Base-by-base conservation (phyloP, 306 rosid genomes). In the Lathyrus sativus region DNA sequence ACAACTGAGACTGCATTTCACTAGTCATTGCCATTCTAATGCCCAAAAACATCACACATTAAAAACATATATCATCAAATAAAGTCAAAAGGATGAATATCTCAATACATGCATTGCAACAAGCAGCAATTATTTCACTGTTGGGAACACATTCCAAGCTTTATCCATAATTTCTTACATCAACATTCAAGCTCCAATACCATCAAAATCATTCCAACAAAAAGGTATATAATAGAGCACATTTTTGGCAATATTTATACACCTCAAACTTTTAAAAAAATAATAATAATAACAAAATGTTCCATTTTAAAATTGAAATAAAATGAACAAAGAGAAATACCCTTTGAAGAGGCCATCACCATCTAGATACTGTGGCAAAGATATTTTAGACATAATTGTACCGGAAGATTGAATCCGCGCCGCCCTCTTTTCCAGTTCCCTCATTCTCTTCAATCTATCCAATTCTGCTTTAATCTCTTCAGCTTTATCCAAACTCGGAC, bases 21-120 rank as follows among this genome's bases (percentile, higher is more conserved):
- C 97, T 93, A 60, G 92, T 82, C 95, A 93, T 90, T 70, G 90
- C 97, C 99, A 93, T 93, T 78, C 98, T 93, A 87, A 68, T 62
- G 81, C 66, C 64, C 87, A 71, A 71, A 62, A 59, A 69, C 65
- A 60, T 14, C 53, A 71, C 22, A 19, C 14, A 56, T 0, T 62
- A 70, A 26, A 73, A 44, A 70, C 54, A 72, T 58, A 43, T 79
- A 66, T 46, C 39, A 31, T 58, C 68, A 59, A 74, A 78, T 29
- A 12, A 73, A 81, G 59, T 14, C 17, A 22, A 35, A 48, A 62
- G 58, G 12, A 45, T 13, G 14, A 26, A 11, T 33, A 42, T n/a
- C 67, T 28, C 61, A 68, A 73, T 48, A 57, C 26, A 24, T 17
- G 45, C 57, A 61, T 29, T 19, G 38, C 69, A 45, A 35, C 29